A percentile compares a stretch with the other conserved stretches of the same genome.
phyloP scores from a whole-genome alignment of 2,329 filamentous ascomycete species.

The Diplodia mutila region DNA sequence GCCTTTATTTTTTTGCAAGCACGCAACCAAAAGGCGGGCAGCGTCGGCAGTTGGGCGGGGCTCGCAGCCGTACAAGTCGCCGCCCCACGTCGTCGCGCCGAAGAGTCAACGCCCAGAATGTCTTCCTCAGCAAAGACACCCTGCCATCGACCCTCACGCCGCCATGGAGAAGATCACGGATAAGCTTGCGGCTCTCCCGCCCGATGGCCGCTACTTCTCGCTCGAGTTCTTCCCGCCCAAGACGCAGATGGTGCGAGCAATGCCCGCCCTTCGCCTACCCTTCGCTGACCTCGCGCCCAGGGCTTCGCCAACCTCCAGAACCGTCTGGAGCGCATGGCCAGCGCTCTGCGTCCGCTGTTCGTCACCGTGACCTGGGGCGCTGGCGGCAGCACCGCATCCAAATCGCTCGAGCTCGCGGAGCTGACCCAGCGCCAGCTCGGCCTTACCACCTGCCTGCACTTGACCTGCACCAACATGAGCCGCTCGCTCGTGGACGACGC shows the following conservation, averaged over 20 bases:
- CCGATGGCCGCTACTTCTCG: slow-evolving; percentile 84
- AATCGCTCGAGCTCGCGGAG: slow-evolving; percentile 92
- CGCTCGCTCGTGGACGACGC: slow-evolving; percentile 82
- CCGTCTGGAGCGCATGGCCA: slow-evolving; percentile 92
- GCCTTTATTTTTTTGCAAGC: not conserved
- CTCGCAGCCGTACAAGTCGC: slow-evolving; percentile 1
- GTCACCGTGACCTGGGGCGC: slow-evolving; percentile 98
- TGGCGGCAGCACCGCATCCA: slow-evolving; percentile 85
- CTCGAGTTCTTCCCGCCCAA: slow-evolving; percentile 99
- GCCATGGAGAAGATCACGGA: slow-evolving; percentile 72
- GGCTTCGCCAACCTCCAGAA: slow-evolving; percentile 92
- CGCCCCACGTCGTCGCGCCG: slow-evolving; percentile 12
- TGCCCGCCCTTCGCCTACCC: not conserved
- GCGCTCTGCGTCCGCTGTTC: slow-evolving; percentile 87
- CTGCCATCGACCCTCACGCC: slow-evolving; percentile 2
- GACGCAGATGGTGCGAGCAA: slow-evolving; percentile 71
- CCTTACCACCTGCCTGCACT: slow-evolving; percentile 90
- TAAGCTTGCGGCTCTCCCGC: slow-evolving; percentile 88
- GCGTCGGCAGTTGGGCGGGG: slow-evolving; percentile 15
- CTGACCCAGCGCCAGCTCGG: slow-evolving; percentile 90
- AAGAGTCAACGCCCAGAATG: slow-evolving; percentile 22
- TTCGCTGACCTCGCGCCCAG: slow-evolving; percentile 38
- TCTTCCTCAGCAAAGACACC: slow-evolving; percentile 10
- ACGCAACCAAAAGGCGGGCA: not conserved
- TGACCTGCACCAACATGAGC: slow-evolving; percentile 99